Evolutionary conservation across 768 basidiomycete genomes (phyloP), one percentile per base, ranked within the genome.

Genomic region (Tylopilus subfusipes): DNA sequence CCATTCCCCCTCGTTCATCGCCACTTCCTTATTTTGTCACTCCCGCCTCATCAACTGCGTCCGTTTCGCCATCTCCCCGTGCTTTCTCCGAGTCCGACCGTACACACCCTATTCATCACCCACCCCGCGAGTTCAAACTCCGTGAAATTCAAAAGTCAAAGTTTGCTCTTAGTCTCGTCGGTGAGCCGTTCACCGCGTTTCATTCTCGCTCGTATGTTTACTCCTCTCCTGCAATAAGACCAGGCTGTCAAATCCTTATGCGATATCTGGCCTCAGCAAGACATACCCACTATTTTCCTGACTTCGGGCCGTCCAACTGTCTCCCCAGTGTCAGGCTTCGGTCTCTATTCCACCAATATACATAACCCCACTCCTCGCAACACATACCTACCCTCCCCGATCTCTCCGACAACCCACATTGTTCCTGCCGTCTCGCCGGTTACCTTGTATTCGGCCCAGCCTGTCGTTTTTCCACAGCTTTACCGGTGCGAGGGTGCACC

Each of bases 241-340:
- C 85, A 88, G 81, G 83, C 89, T 36, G 83, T 90, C 55, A 86
- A 84, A 63, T 84, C 82, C 4, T 70, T 92, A 51, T 83, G 80
- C 65, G 88, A 91, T 60, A 86, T 89, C 70, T 92, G 90, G 90
- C 84, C 78, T 34, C 83, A 84, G 2, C 83, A 90, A 63, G 83
- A 88, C 63, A 85, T 91, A 25, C 88, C 90, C 1, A 45, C 64
- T 24, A 77, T 79, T 16, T 90, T 83, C 66, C 60, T 78, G 53
- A 71, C 75, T 55, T 73, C 61, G 57, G 68, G 60, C 54, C 72
- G 53, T 57, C 68, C 63, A 60, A 61, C 57, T 52, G 61, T 64
- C 48, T 34, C 59, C 31, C 42, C 63, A 42, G 18, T 53, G 39
- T 55, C 56, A 22, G 44, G 30, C 42, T 48, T 59, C 38, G 55